Evolutionary conservation across 2,329 filamentous ascomycete genomes (phyloP).

Genomic region (Scorias spongiosa): DNA sequence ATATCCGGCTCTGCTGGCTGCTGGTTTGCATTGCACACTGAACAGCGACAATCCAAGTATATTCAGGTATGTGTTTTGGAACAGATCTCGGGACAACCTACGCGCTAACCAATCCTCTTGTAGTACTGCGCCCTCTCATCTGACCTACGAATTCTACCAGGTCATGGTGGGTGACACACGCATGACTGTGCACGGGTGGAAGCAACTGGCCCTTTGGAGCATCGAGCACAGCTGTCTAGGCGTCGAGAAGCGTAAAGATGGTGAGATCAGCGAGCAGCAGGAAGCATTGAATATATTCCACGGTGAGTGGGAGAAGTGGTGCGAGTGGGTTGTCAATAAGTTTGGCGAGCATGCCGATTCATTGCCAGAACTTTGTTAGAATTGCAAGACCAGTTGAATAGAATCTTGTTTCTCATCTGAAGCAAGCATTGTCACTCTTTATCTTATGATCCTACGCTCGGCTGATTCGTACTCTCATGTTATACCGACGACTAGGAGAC

Average conservation of each 20-base stretch:
- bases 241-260: neutral
- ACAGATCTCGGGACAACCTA: neutral
- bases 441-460: no score
- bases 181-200: slow-evolving; percentile 56
- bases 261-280: slow-evolving; percentile 21
- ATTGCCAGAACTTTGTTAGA: slow-evolving; percentile 1
- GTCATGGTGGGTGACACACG: slow-evolving; percentile 52
- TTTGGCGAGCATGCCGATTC: slow-evolving; percentile 11
- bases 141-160: slow-evolving; percentile 67
- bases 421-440: no score
- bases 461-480: no score
- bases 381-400: no score
- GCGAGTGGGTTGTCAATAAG: slow-evolving; percentile 34
- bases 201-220: slow-evolving; percentile 40
- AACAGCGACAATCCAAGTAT: slow-evolving; percentile 63
- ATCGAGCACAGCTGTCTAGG: slow-evolving; percentile 29
- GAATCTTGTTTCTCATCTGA: no score
- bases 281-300: slow-evolving; percentile 33
- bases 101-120: neutral
- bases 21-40: slow-evolving; percentile 57
- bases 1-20: slow-evolving; percentile 53
- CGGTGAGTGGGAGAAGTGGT: slow-evolving; percentile 43
- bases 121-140: slow-evolving; percentile 39
- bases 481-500: no score
- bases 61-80: slow-evolving; percentile 43